Conservation (phyloP, 2,329 filamentous ascomycete species). For the Ophiostoma perfectum region DNA sequence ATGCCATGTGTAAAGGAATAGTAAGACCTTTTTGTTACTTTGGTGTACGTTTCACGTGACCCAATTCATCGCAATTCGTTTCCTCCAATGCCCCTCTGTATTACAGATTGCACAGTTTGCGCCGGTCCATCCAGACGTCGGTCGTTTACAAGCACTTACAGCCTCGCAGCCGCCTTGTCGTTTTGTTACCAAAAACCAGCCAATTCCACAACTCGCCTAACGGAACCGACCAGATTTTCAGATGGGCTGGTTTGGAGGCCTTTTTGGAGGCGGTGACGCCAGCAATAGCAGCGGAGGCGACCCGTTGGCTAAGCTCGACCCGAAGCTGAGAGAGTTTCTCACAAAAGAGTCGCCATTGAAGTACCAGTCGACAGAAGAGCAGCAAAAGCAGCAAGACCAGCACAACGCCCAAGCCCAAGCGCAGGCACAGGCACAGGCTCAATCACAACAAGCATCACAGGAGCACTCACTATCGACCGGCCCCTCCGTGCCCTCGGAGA, state of each 20-base stretch:
- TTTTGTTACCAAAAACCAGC: background rate
- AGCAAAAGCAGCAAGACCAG: constrained; percentile 25
- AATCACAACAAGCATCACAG: constrained; percentile 14
- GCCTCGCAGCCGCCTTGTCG: background rate
- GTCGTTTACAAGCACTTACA: constrained; percentile 1
- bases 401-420: constrained; percentile 23
- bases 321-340: constrained; percentile 77
- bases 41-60: background rate
- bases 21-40: background rate
- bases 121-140: constrained; percentile 4
- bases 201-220: background rate
- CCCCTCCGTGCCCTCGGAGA: constrained; percentile 42
- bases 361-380: constrained; percentile 29
- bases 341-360: constrained; percentile 74
- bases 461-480: constrained; percentile 4
- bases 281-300: constrained; percentile 39
- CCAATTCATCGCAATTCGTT: background rate
- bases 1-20: no score
- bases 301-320: constrained; percentile 71
- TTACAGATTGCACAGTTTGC: constrained; percentile 10
- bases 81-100: constrained; percentile 2
- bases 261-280: constrained; percentile 35
- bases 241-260: constrained; percentile 56
- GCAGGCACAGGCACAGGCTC: constrained; percentile 16
- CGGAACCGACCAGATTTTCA: background rate